These are phyloP conservation scores for Apiospora aurea DNA, from an alignment of 2,329 filamentous ascomycete genomes.

Conservation along the genomic window DNA sequence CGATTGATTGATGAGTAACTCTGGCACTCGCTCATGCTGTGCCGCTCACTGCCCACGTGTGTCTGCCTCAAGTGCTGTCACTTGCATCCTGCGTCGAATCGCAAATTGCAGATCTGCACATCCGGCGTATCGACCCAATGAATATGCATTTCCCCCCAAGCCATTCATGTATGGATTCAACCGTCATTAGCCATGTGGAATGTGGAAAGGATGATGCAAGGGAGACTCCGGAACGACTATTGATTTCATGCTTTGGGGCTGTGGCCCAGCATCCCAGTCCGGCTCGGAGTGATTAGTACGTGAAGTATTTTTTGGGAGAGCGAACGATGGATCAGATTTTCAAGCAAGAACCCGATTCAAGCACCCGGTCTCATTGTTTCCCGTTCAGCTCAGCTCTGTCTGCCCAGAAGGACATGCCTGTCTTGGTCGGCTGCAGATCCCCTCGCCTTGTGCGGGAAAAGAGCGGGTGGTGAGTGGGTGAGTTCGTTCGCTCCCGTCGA, in stretches of 20 bases:
- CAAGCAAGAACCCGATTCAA: neutral
- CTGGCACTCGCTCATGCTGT: neutral
- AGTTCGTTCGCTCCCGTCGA: neutral
- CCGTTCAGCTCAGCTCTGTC: neutral
- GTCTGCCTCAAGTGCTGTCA: too few relatives aligned
- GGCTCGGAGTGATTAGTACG: conserved; percentile 5
- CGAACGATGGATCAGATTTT: neutral
- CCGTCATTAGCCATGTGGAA: neutral
- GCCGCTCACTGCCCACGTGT: neutral
- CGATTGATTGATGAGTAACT: neutral
- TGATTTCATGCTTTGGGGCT: conserved; percentile 10
- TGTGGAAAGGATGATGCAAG: neutral
- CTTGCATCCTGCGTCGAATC: neutral
- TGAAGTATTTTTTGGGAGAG: neutral
- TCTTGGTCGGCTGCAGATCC: neutral
- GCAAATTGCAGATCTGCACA: neutral
- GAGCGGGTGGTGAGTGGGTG: neutral
- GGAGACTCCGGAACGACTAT: neutral
- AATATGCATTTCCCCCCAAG: neutral
- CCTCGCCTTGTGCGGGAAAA: conserved; percentile 6
- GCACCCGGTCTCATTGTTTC: neutral
- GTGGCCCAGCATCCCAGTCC: neutral
- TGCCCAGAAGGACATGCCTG: neutral
- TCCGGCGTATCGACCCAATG: neutral
- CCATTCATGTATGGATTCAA: conserved; percentile 9